Evolutionary conservation across 2,329 filamentous ascomycete genomes (phyloP).

Genomic region (Talaromyces rugulosus): DNA sequence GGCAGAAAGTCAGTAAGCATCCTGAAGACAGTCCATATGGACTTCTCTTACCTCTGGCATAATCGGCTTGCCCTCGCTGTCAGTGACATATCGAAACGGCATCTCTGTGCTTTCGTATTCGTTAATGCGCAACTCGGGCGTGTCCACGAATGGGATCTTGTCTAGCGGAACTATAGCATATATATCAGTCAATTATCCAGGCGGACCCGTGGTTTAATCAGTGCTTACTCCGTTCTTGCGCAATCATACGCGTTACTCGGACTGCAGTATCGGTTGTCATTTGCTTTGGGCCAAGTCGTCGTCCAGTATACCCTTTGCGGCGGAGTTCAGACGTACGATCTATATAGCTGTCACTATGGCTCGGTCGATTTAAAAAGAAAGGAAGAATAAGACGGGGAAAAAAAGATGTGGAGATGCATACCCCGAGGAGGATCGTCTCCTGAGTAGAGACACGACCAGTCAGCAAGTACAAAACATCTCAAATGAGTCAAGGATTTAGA

Average conservation of each 20-base stretch:
- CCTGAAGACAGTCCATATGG: neutral
- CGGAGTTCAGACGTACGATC: conserved; percentile 94
- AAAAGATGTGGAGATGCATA: conserved; percentile 39
- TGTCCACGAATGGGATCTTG: conserved; percentile 76
- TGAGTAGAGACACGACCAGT: conserved; percentile 30
- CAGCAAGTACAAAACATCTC: neutral
- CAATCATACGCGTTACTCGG: conserved; percentile 82
- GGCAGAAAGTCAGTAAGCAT: conserved; percentile 7
- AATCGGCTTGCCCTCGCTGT: conserved; percentile 68
- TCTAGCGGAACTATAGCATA: conserved; percentile 63
- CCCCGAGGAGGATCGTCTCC: conserved; percentile 92
- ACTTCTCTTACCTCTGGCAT: conserved; percentile 73
- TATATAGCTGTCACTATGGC: conserved; percentile 43
- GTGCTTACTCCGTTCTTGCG: conserved; percentile 71
- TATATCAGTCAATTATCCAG: neutral
- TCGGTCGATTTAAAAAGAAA: conserved; percentile 7
- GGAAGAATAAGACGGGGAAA: neutral
- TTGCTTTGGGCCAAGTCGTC: conserved; percentile 84
- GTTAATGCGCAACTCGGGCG: conserved; percentile 84
- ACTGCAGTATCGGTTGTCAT: conserved; percentile 99
- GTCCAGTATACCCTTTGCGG: conserved; percentile 85
- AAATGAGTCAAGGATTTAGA: conserved; percentile 8
- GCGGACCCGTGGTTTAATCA: neutral
- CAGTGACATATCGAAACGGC: conserved; percentile 94
- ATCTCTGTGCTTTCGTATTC: conserved; percentile 93